Evolutionary conservation across 805 yeast species (phyloP), one percentile per base, ranked within the genome.

Genomic region (Kodamaea restingae): DNA sequence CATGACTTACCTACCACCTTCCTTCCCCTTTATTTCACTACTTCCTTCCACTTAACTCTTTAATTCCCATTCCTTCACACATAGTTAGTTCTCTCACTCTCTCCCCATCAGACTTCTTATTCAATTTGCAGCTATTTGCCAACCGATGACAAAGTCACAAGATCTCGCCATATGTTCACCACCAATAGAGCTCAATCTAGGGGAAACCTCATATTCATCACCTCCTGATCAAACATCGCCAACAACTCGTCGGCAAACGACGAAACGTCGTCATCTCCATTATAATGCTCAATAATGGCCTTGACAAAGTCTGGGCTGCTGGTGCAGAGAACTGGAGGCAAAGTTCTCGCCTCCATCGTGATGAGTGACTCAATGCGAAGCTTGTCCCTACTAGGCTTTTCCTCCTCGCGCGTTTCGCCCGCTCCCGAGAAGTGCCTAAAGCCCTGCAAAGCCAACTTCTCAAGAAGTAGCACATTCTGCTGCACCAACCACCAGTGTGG

Each of bases 321-420:
- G 7, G 36, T 40, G 15, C 43, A 30, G 9, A 36, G 39, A n/a
- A 35, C 39, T 20, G 38, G 32, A 11, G 43, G 43, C 11, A 40
- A 28, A 15, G 34, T 20, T 7, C 32, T 10, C 4, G 37, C 33
- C 15, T 36, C 43, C 26, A 24, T 28, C 10, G 39, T 31, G 3
- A 40, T 22, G 7, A 40, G 36, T 35, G 35, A 27, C 20, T 17
- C 33, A 9, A 35, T 35, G 21, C 35, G 21, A 26, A 36, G 38
- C 15, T 36, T 40, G 26, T 20, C 32, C 11, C 39, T 24, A 10
- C 29, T 31, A 10, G 15, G 17, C 15, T 15, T 8, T 20, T 20
- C 24, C 10, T 35, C 24, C 9, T 39, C 15, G 21, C 32, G 17
- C 18, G 17, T n/a, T 2, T 34, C 35, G 1, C 18, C 18, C 5